A percentile compares a stretch with the other conserved stretches of the same genome.
These are phyloP conservation scores for Laguncularia racemosa DNA, from an alignment of 345 rosid genomes.

Conservation along the genomic window DNA sequence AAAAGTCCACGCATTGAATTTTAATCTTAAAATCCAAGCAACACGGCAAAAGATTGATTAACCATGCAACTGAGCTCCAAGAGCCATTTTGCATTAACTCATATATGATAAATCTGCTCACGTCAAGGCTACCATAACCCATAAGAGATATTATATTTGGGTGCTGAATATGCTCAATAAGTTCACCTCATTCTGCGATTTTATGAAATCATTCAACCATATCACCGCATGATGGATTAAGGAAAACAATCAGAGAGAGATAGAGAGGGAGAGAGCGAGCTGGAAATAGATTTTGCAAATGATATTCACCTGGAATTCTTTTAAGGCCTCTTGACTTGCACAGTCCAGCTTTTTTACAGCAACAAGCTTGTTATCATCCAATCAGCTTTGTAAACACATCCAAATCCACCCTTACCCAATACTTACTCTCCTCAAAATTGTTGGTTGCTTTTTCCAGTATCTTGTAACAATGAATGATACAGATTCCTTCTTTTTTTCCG, in stretches of 20 bases:
- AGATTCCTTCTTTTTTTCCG: constrained; percentile 32
- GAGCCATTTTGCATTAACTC: constrained; percentile 89
- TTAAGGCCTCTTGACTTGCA: constrained; percentile 49
- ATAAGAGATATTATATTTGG: constrained; percentile 62
- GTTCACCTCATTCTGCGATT: constrained; percentile 76
- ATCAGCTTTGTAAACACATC: constrained; percentile 64
- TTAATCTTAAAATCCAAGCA: neutral
- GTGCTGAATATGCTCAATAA: constrained; percentile 65
- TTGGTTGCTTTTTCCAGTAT: constrained; percentile 53
- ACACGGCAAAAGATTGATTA: constrained; percentile 5
- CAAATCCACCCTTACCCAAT: constrained; percentile 87
- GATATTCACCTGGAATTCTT: constrained; percentile 59
- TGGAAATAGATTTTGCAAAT: neutral
- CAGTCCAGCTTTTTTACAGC: constrained; percentile 84
- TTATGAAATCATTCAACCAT: neutral
- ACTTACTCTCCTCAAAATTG: constrained; percentile 57
- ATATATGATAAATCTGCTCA: constrained; percentile 59
- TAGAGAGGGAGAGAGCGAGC: neutral
- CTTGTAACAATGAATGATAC: constrained; percentile 49
- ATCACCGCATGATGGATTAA: constrained; percentile 2
- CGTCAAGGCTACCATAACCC: constrained; percentile 57
- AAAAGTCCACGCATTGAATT: neutral
- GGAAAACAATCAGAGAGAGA: neutral
- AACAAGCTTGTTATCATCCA: constrained; percentile 45
- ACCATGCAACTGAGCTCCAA: constrained; percentile 86